phyloP scores from a whole-genome alignment of 345 rosid genomes.

The Erucastrum elatum region DNA sequence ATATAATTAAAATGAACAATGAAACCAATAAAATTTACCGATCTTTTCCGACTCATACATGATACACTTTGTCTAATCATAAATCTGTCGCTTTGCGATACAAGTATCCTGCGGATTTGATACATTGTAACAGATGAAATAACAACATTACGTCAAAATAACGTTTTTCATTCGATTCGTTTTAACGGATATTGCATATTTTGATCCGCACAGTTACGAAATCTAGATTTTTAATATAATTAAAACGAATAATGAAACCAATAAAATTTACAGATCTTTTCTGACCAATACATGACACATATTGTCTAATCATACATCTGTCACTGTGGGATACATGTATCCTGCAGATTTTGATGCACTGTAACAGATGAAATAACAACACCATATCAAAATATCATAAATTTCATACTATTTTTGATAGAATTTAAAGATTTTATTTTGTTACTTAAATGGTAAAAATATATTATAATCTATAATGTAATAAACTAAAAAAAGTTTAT shows the following conservation, averaged over 20 bases:
- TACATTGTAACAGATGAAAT: background rate
- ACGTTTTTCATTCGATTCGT: background rate
- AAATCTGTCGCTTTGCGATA: background rate
- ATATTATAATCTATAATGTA: background rate
- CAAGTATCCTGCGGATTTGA: background rate
- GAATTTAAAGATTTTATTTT: conserved; percentile 5
- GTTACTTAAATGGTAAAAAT: conserved; percentile 4
- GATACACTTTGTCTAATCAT: background rate
- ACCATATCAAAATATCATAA: background rate
- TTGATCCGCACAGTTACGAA: background rate
- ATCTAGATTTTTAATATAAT: no score
- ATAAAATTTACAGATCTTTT: no score
- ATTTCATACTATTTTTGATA: conserved; percentile 7
- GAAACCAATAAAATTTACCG: background rate
- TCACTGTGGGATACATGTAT: background rate
- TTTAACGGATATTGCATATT: background rate
- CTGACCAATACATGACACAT: background rate
- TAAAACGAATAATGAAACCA: background rate
- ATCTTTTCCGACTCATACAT: background rate
- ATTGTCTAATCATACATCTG: background rate
- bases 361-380: background rate
- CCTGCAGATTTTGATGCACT: background rate
- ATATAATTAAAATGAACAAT: no score
- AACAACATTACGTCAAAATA: background rate
- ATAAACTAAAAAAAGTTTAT: background rate